These are phyloP conservation scores for Cinnamomum micranthum DNA, from an alignment of 164 flowering plant species.

Conservation along the genomic window DNA sequence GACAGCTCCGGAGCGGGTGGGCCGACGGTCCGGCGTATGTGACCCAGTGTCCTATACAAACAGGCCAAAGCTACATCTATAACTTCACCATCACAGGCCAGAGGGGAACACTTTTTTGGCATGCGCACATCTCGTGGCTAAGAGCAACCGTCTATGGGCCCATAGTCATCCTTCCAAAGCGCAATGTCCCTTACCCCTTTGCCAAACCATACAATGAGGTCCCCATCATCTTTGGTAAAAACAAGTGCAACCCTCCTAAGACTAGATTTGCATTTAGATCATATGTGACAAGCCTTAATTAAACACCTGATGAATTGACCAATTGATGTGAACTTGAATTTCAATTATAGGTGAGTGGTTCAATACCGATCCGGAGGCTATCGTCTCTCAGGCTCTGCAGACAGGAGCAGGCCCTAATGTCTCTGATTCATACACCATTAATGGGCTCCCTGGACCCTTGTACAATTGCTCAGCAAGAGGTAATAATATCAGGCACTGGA, in stretches of 20 bases:
- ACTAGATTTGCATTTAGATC: not conserved
- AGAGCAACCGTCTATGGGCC: slow-evolving; percentile 49
- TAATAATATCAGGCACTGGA: slow-evolving; percentile 6
- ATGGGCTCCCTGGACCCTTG: slow-evolving; percentile 53
- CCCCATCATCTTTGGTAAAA: slow-evolving; percentile 45
- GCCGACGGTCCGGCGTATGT: slow-evolving; percentile 53
- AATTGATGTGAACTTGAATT: not conserved
- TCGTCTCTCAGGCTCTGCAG: slow-evolving; percentile 36
- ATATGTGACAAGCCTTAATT: not conserved
- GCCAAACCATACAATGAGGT: slow-evolving; percentile 41
- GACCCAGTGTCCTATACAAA: slow-evolving; percentile 57
- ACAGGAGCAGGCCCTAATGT: slow-evolving; percentile 53
- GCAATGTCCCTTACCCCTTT: slow-evolving; percentile 39
- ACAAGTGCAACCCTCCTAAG: not conserved
- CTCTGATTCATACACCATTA: slow-evolving; percentile 55
- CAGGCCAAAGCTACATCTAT: slow-evolving; percentile 38
- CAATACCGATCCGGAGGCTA: slow-evolving; percentile 44
- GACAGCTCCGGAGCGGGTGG: slow-evolving; percentile 49
- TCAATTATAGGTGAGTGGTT: slow-evolving; percentile 48
- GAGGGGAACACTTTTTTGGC: slow-evolving; percentile 49
- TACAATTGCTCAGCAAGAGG: slow-evolving; percentile 49
- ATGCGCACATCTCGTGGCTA: slow-evolving; percentile 51
- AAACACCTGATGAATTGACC: not conserved
- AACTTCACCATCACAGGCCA: slow-evolving; percentile 52
- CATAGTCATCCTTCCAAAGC: slow-evolving; percentile 40